A percentile compares a stretch with the other conserved stretches of the same genome.
Conservation (phyloP, 2,329 filamentous ascomycete species). For the Diaporthe ampelina region DNA sequence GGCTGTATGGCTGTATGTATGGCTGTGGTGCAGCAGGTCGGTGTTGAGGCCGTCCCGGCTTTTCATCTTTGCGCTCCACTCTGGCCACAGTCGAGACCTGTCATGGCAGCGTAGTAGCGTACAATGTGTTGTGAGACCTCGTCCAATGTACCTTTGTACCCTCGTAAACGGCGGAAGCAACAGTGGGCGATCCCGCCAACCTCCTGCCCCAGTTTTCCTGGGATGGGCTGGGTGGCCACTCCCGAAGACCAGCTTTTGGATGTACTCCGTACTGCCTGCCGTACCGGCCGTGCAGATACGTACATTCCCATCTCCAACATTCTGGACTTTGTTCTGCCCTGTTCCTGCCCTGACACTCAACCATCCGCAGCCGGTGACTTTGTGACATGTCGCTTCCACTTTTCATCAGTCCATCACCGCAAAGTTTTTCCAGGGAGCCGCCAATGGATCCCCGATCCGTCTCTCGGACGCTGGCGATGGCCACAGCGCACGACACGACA, state of each 20-base stretch:
- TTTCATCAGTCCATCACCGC: slow-evolving; percentile 42
- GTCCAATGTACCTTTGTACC: slow-evolving; percentile 31
- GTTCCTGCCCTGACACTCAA: slow-evolving; percentile 24
- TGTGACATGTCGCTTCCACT: slow-evolving; percentile 41
- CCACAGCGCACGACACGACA: slow-evolving; percentile 22
- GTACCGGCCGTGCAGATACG: not conserved
- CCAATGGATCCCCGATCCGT: slow-evolving; percentile 33
- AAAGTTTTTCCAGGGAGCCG: slow-evolving; percentile 37
- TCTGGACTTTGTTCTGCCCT: not conserved
- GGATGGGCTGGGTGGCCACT: slow-evolving; percentile 20
- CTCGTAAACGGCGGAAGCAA: slow-evolving; percentile 27
- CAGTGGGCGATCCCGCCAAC: slow-evolving; percentile 23
- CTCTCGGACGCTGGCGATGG: slow-evolving; percentile 37
- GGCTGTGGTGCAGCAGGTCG: not conserved
- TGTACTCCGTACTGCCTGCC: no score
- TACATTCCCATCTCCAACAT: slow-evolving; percentile 10
- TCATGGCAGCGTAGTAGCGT: no score
- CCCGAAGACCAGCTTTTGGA: no score
- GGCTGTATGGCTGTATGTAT: no score
- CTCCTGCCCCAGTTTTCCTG: slow-evolving; percentile 21
- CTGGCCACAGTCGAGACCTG: not conserved
- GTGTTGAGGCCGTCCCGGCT: slow-evolving; percentile 24
- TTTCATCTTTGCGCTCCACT: slow-evolving; percentile 38
- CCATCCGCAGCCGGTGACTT: slow-evolving; percentile 24
- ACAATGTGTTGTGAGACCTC: not conserved